phyloP scores from a whole-genome alignment of 345 rosid species.

The Euphorbia peplus region DNA sequence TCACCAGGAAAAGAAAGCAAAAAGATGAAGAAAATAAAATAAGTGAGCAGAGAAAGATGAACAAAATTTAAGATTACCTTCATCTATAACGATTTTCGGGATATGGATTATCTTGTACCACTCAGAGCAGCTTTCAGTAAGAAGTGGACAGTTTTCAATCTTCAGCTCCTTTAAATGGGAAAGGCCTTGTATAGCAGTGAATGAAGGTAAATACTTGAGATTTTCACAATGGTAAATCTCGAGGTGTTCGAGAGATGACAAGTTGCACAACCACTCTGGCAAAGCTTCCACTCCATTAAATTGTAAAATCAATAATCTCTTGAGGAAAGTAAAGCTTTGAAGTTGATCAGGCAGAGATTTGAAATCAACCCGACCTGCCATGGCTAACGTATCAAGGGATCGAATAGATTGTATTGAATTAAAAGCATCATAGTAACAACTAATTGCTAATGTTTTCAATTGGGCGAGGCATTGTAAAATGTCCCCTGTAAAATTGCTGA shows the following conservation, averaged over 20 bases:
- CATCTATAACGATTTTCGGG: background rate
- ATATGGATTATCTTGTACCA: conserved; percentile 4
- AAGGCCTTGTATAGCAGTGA: background rate
- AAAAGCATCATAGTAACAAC: background rate
- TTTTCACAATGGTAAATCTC: background rate
- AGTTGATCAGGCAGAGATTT: conserved; percentile 12
- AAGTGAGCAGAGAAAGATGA: too few relatives aligned
- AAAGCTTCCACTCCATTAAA: conserved; percentile 4
- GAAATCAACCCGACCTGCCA: conserved; percentile 13
- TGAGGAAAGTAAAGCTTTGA: conserved; percentile 3
- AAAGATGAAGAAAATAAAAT: too few relatives aligned
- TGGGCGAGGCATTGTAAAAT: too few relatives aligned
- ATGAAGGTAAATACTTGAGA: background rate
- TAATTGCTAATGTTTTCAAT: too few relatives aligned
- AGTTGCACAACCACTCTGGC: conserved; percentile 14
- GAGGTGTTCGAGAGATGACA: conserved; percentile 4
- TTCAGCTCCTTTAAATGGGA: background rate
- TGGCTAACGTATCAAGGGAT: background rate
- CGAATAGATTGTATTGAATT: background rate
- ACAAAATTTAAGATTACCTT: background rate
- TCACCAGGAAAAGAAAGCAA: too few relatives aligned
- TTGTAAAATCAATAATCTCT: background rate
- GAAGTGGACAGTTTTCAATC: background rate
- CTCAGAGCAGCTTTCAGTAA: background rate
- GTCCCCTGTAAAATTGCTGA: background rate